Evolutionary conservation across 2,329 filamentous ascomycete genomes (phyloP), one percentile per base, ranked within the genome.

Genomic region (Neobulgaria alba): DNA sequence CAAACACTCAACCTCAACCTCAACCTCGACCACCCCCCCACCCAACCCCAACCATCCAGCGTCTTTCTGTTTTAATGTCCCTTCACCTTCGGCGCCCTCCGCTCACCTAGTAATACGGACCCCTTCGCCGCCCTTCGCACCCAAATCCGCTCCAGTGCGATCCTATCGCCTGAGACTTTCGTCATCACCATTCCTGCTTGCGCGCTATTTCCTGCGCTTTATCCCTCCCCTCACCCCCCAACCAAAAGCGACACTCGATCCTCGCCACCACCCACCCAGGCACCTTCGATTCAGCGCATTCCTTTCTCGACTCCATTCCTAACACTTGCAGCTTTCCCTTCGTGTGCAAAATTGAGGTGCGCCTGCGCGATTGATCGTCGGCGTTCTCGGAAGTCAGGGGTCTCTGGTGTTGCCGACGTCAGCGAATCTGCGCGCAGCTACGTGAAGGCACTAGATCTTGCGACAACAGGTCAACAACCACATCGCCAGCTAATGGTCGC

Each of bases 241-340:
- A 14, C 34, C 36, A 30, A 19, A 21, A 16, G 21, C 29, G 33
- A 33, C 35, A 29, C 20, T 34, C 46, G 31, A 39, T 35, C 34
- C 39, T 12, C 18, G 43, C 45, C 51, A 45, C 47, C 15, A 48
- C 49, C n/a, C n/a, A n/a, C n/a, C n/a, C n/a, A 45, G 49, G 48
- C 52, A 40, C 30, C 17, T 51, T 49, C 46, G 20, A 47, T 58
- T 57, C 52, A 47, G 41, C 43, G 29, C 48, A 33, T 26, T 26
- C 23, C 17, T 36, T 45, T 39, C 34, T 41, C 36, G 15, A 45
- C 44, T 42, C 51, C 33, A 38, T 45, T 51, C 51, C 46, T 56
- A 54, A 52, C n/a, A n/a, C n/a, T n/a, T 55, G 45, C 14, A 41
- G 43, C 34, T 37, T 26, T 26, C 23, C 38, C 34, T 53, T 48